phyloP scores from a whole-genome alignment of 129 eudicot genomes.

The Helianthus annuus region DNA sequence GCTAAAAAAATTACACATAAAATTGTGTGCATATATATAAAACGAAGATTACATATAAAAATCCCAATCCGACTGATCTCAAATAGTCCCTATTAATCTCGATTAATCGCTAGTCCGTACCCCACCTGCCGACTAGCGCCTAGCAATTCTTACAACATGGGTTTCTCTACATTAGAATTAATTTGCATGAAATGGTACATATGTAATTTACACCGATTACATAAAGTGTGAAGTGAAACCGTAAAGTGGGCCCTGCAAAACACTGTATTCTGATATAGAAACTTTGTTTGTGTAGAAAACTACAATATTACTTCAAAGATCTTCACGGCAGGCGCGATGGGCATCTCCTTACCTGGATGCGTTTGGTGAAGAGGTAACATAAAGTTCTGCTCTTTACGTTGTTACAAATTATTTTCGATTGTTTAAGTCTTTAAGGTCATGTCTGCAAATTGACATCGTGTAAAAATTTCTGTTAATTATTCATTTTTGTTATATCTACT shows the following conservation, averaged over 20 bases:
- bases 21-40: no score
- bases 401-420: background rate
- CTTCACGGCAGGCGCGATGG: constrained; percentile 95
- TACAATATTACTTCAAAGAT: constrained; percentile 85
- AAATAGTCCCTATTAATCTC: no score
- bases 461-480: background rate
- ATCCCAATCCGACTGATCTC: no score
- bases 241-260: constrained; percentile 6
- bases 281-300: constrained; percentile 58
- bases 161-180: background rate
- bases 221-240: background rate
- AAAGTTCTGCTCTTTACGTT: background rate
- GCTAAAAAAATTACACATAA: no score
- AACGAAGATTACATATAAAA: no score
- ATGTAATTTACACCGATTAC: background rate
- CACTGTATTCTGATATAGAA: constrained; percentile 19
- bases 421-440: background rate
- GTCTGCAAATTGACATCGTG: background rate
- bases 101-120: no score
- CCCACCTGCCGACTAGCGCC: no score
- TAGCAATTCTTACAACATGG: no score
- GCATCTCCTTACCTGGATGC: constrained; percentile 93
- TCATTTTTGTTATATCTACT: background rate
- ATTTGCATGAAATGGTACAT: background rate
- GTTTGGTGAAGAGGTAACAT: constrained; percentile 92